Base-by-base conservation (phyloP, 1,284 basidiomycete genomes). In the Ceratobasidium sp. region DNA sequence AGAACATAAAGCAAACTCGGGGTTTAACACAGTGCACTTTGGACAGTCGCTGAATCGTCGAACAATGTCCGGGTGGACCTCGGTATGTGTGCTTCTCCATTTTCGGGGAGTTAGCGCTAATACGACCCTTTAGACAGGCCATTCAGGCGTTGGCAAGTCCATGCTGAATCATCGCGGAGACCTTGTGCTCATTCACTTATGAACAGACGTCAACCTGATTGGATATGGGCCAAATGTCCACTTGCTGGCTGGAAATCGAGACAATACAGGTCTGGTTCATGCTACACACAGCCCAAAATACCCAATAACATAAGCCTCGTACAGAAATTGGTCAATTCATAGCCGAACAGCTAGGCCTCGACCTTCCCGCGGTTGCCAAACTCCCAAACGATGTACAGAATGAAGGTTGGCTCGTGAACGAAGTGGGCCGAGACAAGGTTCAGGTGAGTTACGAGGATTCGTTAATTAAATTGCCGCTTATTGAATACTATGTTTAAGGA, bases 251-350 rank as follows among this genome's bases (percentile, higher is more conserved):
- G 76, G 76, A 13, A 76, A 76, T 43, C 73, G 76, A 27, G 76
- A 77, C 46, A 75, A 69, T 31, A 74, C 73, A 19, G 63, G 54
- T 63, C 16, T 22, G 22, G 7, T 11, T 24, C 22, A 24, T 22
- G 3, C 22, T 27, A 22, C 22, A 3, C 6, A 24, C 19, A 6
- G 49, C 22, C 22, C 22, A 19, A 51, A 51, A 22, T 13, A 24
- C 49, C 9, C 22, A 34, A 7, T 49, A 9, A 37, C 22, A 8
- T 48, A 19, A n/a, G 22, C n/a, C 13, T 51, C 49, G 19, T 51
- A 41, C 68, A 73, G 75, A 76, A 58, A 62, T 77, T 39, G 76
- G 73, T 0, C 76, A 76, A 48, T 77, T 76, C 56, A 74, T 77
- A 29, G 65, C 74, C 29, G 74, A 76, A 27, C 64, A 69, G 14